phyloP scores from a whole-genome alignment of 441 rosid species.

The Adansonia grandidieri region DNA sequence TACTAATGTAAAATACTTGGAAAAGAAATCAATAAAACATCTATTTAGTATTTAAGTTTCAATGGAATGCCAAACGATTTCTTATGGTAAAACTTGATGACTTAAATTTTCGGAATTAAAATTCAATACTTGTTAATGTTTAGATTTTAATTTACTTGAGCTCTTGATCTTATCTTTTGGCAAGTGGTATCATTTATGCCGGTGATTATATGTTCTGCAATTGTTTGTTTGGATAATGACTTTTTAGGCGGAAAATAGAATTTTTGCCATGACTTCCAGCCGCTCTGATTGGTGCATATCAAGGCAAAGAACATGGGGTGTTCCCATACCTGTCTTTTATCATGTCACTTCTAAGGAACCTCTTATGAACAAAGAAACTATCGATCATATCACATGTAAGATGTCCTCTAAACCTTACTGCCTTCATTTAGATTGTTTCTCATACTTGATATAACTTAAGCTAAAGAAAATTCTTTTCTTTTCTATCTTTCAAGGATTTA shows the following conservation, averaged over 20 bases:
- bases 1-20: not conserved
- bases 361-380: conserved; percentile 85
- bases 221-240: conserved; percentile 32
- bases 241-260: conserved; percentile 88
- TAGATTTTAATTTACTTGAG: conserved; percentile 23
- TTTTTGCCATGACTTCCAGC: conserved; percentile 88
- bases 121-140: conserved; percentile 6
- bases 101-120: not conserved
- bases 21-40: not conserved
- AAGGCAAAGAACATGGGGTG: conserved; percentile 98
- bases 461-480: conserved; percentile 11
- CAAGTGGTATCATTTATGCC: conserved; percentile 21
- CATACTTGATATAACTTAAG: conserved; percentile 1
- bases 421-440: not conserved
- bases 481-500: not conserved
- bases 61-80: not conserved
- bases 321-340: conserved; percentile 95
- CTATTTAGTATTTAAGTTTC: not conserved
- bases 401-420: conserved; percentile 26
- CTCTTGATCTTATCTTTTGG: conserved; percentile 20
- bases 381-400: conserved; percentile 88
- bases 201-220: conserved; percentile 26
- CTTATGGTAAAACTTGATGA: not conserved
- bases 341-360: conserved; percentile 82
- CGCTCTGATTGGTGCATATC: conserved; percentile 99